These are phyloP conservation scores for Neoarthrinium moseri DNA, from an alignment of 2,329 filamentous ascomycete genomes.

Conservation along the genomic window DNA sequence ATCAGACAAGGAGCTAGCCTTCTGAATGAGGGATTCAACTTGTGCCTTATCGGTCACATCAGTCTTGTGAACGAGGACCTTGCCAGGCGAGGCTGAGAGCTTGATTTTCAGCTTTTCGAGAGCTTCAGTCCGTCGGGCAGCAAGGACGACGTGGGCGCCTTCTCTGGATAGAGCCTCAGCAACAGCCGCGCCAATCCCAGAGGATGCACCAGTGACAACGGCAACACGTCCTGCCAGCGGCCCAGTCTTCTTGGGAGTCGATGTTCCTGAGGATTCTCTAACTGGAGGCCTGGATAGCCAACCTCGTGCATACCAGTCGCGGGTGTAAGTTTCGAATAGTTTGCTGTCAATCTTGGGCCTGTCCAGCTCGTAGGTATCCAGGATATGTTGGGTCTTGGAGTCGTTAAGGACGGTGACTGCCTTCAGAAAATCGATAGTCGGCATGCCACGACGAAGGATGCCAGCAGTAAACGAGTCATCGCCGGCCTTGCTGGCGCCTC, in stretches of 20 bases:
- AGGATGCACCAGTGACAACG: slow-evolving; percentile 77
- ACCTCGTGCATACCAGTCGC: slow-evolving; percentile 77
- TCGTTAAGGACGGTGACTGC: slow-evolving; percentile 75
- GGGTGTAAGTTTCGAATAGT: slow-evolving; percentile 74
- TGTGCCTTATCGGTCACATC: slow-evolving; percentile 69
- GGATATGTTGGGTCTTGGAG: slow-evolving; percentile 61
- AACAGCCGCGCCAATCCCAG: slow-evolving; percentile 76
- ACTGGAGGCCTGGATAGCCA: slow-evolving; percentile 67
- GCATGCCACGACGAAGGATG: slow-evolving; percentile 79
- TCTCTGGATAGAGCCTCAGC: slow-evolving; percentile 66
- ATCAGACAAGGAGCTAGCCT: slow-evolving; percentile 62
- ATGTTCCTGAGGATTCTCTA: not conserved
- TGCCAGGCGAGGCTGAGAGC: slow-evolving; percentile 55
- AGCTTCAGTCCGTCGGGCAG: slow-evolving; percentile 67
- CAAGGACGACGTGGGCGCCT: slow-evolving; percentile 71
- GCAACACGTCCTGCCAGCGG: slow-evolving; percentile 68
- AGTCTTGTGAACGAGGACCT: slow-evolving; percentile 67
- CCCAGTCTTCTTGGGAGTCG: slow-evolving; percentile 42
- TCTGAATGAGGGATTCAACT: slow-evolving; percentile 63
- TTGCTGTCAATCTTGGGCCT: slow-evolving; percentile 68
- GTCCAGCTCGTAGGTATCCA: slow-evolving; percentile 50
- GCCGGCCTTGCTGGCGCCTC: slow-evolving; percentile 61
- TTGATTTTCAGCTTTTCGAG: slow-evolving; percentile 66
- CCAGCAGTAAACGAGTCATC: slow-evolving; percentile 75
- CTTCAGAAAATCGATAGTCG: slow-evolving; percentile 67